Base-by-base conservation (phyloP, 495 filamentous ascomycete species). In the Lichenothelia convexa region DNA sequence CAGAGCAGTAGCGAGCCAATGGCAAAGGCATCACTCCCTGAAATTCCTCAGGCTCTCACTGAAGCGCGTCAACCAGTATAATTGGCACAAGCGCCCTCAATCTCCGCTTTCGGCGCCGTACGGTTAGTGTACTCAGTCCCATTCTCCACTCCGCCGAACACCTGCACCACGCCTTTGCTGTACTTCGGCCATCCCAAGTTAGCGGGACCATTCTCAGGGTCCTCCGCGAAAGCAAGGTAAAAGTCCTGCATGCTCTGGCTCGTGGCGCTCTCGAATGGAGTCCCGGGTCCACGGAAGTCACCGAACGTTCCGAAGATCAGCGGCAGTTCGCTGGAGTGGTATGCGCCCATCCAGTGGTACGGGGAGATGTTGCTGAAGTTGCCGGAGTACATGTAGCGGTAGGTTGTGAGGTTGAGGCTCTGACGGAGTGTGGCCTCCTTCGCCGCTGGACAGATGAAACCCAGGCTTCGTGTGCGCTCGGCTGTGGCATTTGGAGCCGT, bases 281-380 rank as follows among this genome's bases (percentile, higher is more conserved):
- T 44, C 15, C 38, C 40, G 11, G 23, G 23, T 12, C 41, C 41
- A 9, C 34, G 39, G 5, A 44, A 33, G 21, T 44, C 41, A 13
- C 41, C 12, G 5, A 37, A 37, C 4, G 41, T 44, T 2, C 45
- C 45, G 29, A 47, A 47, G 12, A 44, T 18, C 45, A 44, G 41
- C 24, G 34, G 21, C 11, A 40, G 32, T 16, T 47, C 45, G 11
- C 20, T 30, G 5, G 41, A 40, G 18, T 47, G 45, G 20, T 44
- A 47, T n/a, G 41, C 45, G 9, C 41, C 37, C 20, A 40, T 47
- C 13, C 41, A 32, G 11, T 38, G 29, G 19, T 40, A 47, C 15
- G 44, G 27, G n/a, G 36, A 26, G 5, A 47, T 34, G 20, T 44
- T 47, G 21, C 37, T 37, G 36, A 35, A 44, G 29, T 47, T 36